Percentiles rank a stretch among this genome's conserved stretches.
These are phyloP conservation scores for Chaetomium sp. DNA, from an alignment of 2,329 filamentous ascomycete genomes.

Conservation along the genomic window DNA sequence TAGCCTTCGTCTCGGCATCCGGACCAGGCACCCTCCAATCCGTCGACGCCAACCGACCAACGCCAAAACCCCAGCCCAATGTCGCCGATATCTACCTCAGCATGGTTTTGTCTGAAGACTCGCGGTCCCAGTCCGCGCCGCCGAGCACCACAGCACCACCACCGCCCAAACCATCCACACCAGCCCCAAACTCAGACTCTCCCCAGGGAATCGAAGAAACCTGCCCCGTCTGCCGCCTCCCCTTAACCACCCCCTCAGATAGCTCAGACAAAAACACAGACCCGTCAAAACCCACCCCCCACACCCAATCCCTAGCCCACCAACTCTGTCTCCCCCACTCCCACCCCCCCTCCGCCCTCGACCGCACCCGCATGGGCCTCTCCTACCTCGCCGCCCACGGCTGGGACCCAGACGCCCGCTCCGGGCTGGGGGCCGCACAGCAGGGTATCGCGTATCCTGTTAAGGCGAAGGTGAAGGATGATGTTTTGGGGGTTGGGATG, in stretches of 20 bases:
- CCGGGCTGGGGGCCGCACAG: constrained; percentile 63
- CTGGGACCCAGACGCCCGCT: constrained; percentile 67
- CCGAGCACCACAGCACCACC: constrained; percentile 7
- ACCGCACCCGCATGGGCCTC: constrained; percentile 64
- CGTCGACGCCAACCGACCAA: constrained; percentile 9
- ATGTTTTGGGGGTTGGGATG: constrained; percentile 67
- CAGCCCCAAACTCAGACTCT: not conserved
- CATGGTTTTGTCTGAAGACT: constrained; percentile 51
- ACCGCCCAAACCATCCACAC: not conserved
- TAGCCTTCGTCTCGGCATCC: constrained; percentile 53
- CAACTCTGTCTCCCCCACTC: constrained; percentile 64
- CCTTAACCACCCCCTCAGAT: constrained; percentile 29
- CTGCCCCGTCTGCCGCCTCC: constrained; percentile 59
- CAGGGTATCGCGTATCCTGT: constrained; percentile 72
- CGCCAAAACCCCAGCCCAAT: constrained; percentile 24
- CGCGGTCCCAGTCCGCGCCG: constrained; percentile 11
- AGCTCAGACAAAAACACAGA: not conserved
- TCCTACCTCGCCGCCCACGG: constrained; percentile 59
- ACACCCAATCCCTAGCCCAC: constrained; percentile 61
- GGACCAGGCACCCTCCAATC: constrained; percentile 21
- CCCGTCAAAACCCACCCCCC: constrained; percentile 24
- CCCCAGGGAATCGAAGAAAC: not conserved
- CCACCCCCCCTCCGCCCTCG: constrained; percentile 64
- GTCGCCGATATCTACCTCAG: constrained; percentile 59
- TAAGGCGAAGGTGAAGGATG: constrained; percentile 63